Conservation (phyloP, 805 yeast genomes). For the Ogataea paradorogensis region DNA sequence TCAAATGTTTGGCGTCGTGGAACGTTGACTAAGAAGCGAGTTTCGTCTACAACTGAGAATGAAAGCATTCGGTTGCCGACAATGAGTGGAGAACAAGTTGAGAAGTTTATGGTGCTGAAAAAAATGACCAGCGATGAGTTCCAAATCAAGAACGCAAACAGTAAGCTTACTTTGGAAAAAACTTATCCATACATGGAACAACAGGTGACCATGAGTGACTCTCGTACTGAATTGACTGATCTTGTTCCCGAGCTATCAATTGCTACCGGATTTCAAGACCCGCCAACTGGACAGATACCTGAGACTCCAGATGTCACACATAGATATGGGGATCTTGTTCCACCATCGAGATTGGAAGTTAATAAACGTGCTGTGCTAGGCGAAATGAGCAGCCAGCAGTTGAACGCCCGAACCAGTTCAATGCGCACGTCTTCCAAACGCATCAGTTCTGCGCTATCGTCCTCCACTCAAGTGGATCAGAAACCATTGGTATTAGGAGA, state of each 20-base stretch:
- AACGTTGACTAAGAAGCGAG: slow-evolving; percentile 21
- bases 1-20: slow-evolving; percentile 31
- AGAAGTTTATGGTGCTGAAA: slow-evolving; percentile 30
- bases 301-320: neutral
- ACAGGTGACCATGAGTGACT: slow-evolving; percentile 21
- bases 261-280: slow-evolving; percentile 18
- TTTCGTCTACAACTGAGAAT: slow-evolving; percentile 12
- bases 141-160: slow-evolving; percentile 27
- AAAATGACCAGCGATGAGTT: slow-evolving; percentile 32
- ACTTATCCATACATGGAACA: slow-evolving; percentile 21
- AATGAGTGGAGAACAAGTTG: slow-evolving; percentile 28
- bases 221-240: slow-evolving; percentile 13
- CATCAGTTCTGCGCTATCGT: slow-evolving; percentile 9
- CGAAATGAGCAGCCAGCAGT: neutral
- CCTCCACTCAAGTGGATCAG: slow-evolving; percentile 5
- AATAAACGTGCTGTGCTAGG: neutral
- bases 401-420: slow-evolving; percentile 1
- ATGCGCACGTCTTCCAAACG: slow-evolving; percentile 1
- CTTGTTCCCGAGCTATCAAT: slow-evolving; percentile 32
- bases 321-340: slow-evolving; percentile 23
- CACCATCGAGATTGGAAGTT: slow-evolving; percentile 15
- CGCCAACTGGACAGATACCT: neutral
- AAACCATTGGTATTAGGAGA: slow-evolving; percentile 28
- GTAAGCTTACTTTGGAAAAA: slow-evolving; percentile 19
- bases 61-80: slow-evolving; percentile 18